Percentiles rank a stretch among this genome's conserved stretches.
phyloP scores from a whole-genome alignment of 345 rosid genomes.

The Brassica cretica region DNA sequence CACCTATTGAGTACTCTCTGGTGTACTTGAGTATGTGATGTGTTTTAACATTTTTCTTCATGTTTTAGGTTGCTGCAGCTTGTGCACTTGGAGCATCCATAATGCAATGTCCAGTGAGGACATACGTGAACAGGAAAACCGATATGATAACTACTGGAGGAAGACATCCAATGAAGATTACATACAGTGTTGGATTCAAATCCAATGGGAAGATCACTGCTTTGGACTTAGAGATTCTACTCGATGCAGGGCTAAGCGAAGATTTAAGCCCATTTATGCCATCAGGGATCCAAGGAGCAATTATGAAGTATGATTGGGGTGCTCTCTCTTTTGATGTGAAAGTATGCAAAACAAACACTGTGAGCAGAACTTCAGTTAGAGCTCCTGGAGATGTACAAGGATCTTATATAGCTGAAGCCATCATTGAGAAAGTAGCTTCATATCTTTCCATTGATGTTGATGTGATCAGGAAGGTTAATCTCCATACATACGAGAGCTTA shows the following conservation, averaged over 20 bases:
- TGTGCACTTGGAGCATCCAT: constrained; percentile 84
- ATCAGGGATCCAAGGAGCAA: constrained; percentile 32
- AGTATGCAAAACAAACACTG: constrained; percentile 80
- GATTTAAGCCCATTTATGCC: constrained; percentile 71
- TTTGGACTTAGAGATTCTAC: constrained; percentile 54
- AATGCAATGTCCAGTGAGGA: constrained; percentile 68
- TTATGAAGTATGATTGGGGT: constrained; percentile 86
- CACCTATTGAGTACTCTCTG: too few relatives aligned
- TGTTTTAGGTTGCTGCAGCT: constrained; percentile 66
- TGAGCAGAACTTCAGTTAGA: constrained; percentile 81
- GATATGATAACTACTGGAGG: constrained; percentile 95
- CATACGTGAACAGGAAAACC: constrained; percentile 66
- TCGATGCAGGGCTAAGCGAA: constrained; percentile 57
- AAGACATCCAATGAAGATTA: constrained; percentile 91
- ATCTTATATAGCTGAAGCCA: constrained; percentile 73
- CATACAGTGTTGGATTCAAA: constrained; percentile 86
- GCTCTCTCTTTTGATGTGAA: constrained; percentile 77
- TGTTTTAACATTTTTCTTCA: not conserved
- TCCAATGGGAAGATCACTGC: constrained; percentile 80
- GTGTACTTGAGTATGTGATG: too few relatives aligned
- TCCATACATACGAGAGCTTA: constrained; percentile 65
- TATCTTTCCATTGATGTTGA: constrained; percentile 70
- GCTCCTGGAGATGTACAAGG: constrained; percentile 91
- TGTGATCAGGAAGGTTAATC: constrained; percentile 62
- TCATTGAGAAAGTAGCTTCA: constrained; percentile 84